A percentile compares a stretch with the other conserved stretches of the same genome.
phyloP scores from a whole-genome alignment of 1,284 basidiomycete species.

The Chondrostereum purpureum region DNA sequence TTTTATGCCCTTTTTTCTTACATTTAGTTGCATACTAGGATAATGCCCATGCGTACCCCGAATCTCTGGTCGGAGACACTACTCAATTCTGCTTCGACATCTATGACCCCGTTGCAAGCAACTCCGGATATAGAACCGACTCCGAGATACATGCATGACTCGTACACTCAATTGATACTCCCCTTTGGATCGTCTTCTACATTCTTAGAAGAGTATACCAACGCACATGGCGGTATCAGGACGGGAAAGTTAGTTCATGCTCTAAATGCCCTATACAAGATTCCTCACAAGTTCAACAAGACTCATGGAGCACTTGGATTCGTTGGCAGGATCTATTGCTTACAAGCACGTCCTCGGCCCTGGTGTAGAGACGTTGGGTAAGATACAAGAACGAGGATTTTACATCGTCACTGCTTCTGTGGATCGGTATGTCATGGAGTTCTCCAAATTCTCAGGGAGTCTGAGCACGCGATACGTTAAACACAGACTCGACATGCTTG shows the following conservation, averaged over 20 bases:
- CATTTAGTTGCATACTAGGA: too few species aligned
- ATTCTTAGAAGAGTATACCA: conserved; percentile 61
- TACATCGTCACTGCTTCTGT: conserved; percentile 82
- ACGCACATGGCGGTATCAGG: conserved; percentile 62
- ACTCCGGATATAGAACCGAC: conserved; percentile 22
- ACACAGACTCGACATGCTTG: conserved; percentile 61
- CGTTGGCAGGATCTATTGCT: conserved; percentile 74
- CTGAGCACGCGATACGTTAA: too few species aligned
- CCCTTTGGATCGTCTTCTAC: conserved; percentile 54
- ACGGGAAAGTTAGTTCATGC: conserved; percentile 47
- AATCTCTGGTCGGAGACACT: conserved; percentile 55
- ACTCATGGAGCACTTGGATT: conserved; percentile 74
- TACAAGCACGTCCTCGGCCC: conserved; percentile 78
- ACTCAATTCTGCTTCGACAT: conserved; percentile 24
- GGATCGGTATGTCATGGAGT: conserved; percentile 61
- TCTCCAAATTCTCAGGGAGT: background rate
- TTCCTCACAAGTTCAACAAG: conserved; percentile 16
- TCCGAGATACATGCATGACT: conserved; percentile 60
- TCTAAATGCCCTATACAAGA: background rate
- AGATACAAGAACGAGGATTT: conserved; percentile 56
- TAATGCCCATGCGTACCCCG: conserved; percentile 45
- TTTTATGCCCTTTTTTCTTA: too few species aligned
- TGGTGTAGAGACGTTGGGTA: conserved; percentile 42
- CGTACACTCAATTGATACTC: conserved; percentile 58
- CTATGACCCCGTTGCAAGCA: conserved; percentile 12